Conservation (phyloP, 2,329 filamentous ascomycete species). For the Curvularia hawaiiensis region DNA sequence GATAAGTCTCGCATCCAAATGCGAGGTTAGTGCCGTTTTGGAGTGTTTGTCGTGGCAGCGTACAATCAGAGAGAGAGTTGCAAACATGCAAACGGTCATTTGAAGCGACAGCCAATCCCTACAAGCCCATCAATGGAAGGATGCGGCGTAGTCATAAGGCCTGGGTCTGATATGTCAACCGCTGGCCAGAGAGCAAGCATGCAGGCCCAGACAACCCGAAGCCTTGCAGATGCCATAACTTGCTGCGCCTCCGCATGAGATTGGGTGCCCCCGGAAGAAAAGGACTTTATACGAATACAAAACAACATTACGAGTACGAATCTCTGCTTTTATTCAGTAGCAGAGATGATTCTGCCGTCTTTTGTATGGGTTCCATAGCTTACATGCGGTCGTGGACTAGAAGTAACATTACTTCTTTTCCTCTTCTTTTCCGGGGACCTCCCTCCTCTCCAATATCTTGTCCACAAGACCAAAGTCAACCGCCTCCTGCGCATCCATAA, state of each 20-base stretch:
- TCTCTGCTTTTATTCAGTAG: not conserved
- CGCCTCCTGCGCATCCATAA: constrained; percentile 87
- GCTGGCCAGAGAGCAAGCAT: not conserved
- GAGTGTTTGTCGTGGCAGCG: not conserved
- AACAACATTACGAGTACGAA: not conserved
- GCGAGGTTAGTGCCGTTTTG: not conserved
- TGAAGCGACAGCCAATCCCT: not conserved
- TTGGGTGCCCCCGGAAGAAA: not conserved
- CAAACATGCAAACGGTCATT: not conserved
- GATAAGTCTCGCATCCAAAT: not conserved
- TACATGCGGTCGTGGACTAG: not conserved
- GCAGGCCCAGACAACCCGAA: not conserved
- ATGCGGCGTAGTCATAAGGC: not conserved
- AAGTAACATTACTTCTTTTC: constrained; percentile 18
- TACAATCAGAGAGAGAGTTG: not conserved
- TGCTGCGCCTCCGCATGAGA: not conserved
- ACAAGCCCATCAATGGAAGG: not conserved
- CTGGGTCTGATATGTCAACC: not conserved
- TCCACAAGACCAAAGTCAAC: constrained; percentile 90
- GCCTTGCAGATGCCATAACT: not conserved
- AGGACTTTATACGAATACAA: not conserved
- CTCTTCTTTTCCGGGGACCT: constrained; percentile 50
- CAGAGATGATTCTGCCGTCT: not conserved
- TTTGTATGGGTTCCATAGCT: not conserved
- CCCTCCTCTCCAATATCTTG: constrained; percentile 75